Evolutionary conservation across 768 basidiomycete species (phyloP).

Genomic region (Cytidiella melzeri): DNA sequence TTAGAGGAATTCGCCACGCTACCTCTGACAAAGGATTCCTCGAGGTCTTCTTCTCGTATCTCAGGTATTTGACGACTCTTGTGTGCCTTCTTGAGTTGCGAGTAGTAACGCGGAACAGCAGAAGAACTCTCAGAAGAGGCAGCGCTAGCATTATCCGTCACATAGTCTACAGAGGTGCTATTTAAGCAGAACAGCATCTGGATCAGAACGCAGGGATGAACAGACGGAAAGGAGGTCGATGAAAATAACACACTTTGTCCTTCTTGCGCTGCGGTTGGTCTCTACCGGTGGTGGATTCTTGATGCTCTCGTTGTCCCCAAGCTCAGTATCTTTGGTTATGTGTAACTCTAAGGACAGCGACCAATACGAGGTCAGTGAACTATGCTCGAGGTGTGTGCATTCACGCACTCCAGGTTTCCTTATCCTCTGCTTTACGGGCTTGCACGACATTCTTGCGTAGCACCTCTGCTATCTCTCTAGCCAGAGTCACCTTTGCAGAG

Average conservation of each 20-base stretch:
- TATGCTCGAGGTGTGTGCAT: background rate
- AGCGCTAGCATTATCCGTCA: conserved; percentile 9
- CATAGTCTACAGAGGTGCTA: conserved; percentile 15
- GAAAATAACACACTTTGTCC: conserved; percentile 18
- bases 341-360: conserved; percentile 45
- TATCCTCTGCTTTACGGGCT: conserved; percentile 43
- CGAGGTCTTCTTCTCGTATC: conserved; percentile 74
- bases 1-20: conserved; percentile 15
- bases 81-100: conserved; percentile 66
- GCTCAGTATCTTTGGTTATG: conserved; percentile 75
- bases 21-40: conserved; percentile 87
- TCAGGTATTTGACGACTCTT: conserved; percentile 58
- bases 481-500: conserved; percentile 49
- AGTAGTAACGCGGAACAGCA: conserved; percentile 44
- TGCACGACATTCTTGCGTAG: conserved; percentile 85
- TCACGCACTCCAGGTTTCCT: conserved; percentile 55
- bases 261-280: conserved; percentile 41
- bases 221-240: background rate
- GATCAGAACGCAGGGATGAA: conserved; percentile 11
- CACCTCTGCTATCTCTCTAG: conserved; percentile 67
- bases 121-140: conserved; percentile 6
- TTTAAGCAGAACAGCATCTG: conserved; percentile 25
- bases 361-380: background rate
- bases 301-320: conserved; percentile 79
- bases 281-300: conserved; percentile 50